Percentiles rank a stretch among this genome's conserved stretches.
Conservation (phyloP, 345 rosid species). For the Leavenworthia alabamica region DNA sequence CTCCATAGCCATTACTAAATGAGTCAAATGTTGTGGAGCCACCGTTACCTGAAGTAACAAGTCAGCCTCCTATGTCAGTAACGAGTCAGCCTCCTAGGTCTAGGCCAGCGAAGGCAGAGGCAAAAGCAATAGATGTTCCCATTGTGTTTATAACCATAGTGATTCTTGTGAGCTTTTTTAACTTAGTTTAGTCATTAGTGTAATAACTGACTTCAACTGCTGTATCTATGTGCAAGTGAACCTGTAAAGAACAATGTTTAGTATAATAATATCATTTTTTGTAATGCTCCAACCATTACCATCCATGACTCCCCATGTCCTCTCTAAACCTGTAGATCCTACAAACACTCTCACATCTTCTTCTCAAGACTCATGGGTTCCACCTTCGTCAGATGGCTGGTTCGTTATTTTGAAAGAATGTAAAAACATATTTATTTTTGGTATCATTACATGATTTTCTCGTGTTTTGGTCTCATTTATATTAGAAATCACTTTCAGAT, state of each 20-base stretch:
- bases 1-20: constrained; percentile 50
- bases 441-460: no score
- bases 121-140: constrained; percentile 2
- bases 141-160: background rate
- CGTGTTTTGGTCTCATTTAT: no score
- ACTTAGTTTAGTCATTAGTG: constrained; percentile 13
- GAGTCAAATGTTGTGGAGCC: constrained; percentile 47
- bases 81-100: background rate
- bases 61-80: background rate
- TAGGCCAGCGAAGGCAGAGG: background rate
- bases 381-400: no score
- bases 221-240: constrained; percentile 18
- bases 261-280: background rate
- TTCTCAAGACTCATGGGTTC: no score
- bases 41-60: constrained; percentile 42
- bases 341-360: no score
- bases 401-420: no score
- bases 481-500: no score
- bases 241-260: constrained; percentile 1
- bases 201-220: constrained; percentile 10
- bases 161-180: constrained; percentile 21
- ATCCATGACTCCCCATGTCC: no score
- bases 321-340: no score
- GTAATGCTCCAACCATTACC: no score
- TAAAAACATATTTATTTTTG: no score